Conservation (phyloP, 805 yeast genomes). For the Saturnispora dispora region DNA sequence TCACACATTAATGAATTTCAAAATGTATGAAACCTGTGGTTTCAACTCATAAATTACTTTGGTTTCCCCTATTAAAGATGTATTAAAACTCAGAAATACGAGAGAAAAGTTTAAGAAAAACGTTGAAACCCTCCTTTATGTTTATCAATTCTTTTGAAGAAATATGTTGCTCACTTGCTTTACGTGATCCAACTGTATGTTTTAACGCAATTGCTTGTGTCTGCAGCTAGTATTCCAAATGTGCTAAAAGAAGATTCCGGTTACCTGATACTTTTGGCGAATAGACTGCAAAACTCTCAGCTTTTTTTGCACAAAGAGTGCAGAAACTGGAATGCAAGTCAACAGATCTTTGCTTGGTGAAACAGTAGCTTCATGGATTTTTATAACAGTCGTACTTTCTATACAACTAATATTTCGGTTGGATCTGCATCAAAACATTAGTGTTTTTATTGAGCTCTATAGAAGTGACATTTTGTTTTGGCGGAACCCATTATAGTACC, state of each 20-base stretch:
- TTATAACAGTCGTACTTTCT: background rate
- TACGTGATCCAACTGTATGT: background rate
- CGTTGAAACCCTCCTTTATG: too few relatives aligned
- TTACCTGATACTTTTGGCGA: background rate
- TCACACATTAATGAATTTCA: too few relatives aligned
- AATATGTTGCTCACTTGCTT: background rate
- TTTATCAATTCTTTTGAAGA: background rate
- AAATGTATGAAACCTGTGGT: too few relatives aligned
- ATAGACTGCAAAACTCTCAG: too few relatives aligned
- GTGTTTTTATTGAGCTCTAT: background rate
- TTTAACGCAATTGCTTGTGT: background rate
- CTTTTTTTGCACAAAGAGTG: too few relatives aligned
- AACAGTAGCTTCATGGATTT: background rate
- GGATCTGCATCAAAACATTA: background rate
- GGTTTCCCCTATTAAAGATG: too few relatives aligned
- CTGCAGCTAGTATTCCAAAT: background rate
- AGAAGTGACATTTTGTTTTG: background rate
- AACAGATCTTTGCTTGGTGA: background rate
- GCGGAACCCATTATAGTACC: background rate
- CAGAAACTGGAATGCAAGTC: background rate
- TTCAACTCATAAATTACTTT: too few relatives aligned
- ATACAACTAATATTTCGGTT: background rate
- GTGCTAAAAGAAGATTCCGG: background rate
- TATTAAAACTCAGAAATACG: too few relatives aligned
- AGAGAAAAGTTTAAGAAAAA: too few relatives aligned